These are phyloP conservation scores for Fusarium sp. DNA, from an alignment of 2,329 filamentous ascomycete genomes.

Conservation along the genomic window DNA sequence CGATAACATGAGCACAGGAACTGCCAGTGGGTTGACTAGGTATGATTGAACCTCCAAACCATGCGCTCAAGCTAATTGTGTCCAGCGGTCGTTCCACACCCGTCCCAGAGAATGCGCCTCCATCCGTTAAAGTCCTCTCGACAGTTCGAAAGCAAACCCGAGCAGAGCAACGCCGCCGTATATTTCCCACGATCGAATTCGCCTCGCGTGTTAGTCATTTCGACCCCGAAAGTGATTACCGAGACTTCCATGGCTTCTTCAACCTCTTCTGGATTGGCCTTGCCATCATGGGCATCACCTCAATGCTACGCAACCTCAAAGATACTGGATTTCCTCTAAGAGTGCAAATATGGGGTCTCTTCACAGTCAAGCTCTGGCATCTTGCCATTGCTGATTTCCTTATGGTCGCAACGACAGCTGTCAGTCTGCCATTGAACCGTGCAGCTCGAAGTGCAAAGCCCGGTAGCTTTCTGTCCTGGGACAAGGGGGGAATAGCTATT, in stretches of 20 bases:
- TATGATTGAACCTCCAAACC: slow-evolving; percentile 32
- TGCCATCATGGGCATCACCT: slow-evolving; percentile 95
- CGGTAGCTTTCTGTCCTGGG: slow-evolving; percentile 73
- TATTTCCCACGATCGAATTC: slow-evolving; percentile 95
- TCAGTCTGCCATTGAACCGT: slow-evolving; percentile 78
- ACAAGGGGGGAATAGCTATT: slow-evolving; percentile 76
- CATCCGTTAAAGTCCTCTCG: slow-evolving; percentile 86
- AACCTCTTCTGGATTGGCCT: slow-evolving; percentile 97
- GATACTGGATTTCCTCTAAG: slow-evolving; percentile 90
- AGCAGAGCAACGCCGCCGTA: slow-evolving; percentile 79
- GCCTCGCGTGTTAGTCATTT: slow-evolving; percentile 93
- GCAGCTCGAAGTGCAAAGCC: slow-evolving; percentile 65
- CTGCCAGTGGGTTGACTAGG: slow-evolving; percentile 57
- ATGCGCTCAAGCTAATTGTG: slow-evolving; percentile 7
- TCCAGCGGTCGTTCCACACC: slow-evolving; percentile 83
- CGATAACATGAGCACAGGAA: slow-evolving; percentile 44
- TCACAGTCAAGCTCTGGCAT: slow-evolving; percentile 89
- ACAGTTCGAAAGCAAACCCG: slow-evolving; percentile 84
- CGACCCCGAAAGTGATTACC: slow-evolving; percentile 89
- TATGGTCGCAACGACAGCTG: slow-evolving; percentile 81
- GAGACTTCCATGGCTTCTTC: slow-evolving; percentile 97
- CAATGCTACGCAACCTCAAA: slow-evolving; percentile 91
- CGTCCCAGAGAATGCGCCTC: slow-evolving; percentile 88
- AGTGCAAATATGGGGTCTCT: slow-evolving; percentile 86
- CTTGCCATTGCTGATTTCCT: slow-evolving; percentile 82